Conservation (phyloP, 2,329 filamentous ascomycete genomes). For the Blastomyces percursus region DNA sequence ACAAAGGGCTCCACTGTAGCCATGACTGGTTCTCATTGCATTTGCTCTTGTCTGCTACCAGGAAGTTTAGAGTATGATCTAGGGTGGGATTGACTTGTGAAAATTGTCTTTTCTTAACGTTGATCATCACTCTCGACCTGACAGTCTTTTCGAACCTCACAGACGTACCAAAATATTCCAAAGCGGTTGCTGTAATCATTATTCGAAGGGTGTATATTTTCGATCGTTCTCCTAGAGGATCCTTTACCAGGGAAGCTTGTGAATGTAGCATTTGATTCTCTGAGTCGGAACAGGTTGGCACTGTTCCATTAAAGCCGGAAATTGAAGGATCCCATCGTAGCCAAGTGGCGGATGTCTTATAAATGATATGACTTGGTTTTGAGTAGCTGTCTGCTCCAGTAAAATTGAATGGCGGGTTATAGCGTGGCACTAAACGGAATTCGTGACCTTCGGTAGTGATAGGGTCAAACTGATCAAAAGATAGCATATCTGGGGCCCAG, state of each 20-base stretch:
- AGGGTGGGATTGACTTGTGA: background rate
- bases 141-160: conserved; percentile 15
- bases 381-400: background rate
- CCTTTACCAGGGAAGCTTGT: background rate
- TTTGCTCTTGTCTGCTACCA: background rate
- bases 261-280: background rate
- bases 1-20: too few species aligned
- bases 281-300: conserved; percentile 17
- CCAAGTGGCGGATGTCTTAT: conserved; percentile 13
- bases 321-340: conserved; percentile 15
- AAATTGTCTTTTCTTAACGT: conserved; percentile 1
- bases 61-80: background rate
- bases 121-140: conserved; percentile 13
- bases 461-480: conserved; percentile 8
- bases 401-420: conserved; percentile 3
- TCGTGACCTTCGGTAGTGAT: conserved; percentile 9
- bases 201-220: conserved; percentile 10
- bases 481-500: conserved; percentile 11
- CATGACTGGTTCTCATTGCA: background rate
- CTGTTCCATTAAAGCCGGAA: conserved; percentile 14
- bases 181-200: conserved; percentile 12
- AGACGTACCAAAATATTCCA: conserved; percentile 8
- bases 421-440: conserved; percentile 10
- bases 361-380: background rate
- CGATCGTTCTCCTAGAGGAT: background rate